phyloP scores from a whole-genome alignment of 2,329 filamentous ascomycete species.

The Byssothecium circinans region DNA sequence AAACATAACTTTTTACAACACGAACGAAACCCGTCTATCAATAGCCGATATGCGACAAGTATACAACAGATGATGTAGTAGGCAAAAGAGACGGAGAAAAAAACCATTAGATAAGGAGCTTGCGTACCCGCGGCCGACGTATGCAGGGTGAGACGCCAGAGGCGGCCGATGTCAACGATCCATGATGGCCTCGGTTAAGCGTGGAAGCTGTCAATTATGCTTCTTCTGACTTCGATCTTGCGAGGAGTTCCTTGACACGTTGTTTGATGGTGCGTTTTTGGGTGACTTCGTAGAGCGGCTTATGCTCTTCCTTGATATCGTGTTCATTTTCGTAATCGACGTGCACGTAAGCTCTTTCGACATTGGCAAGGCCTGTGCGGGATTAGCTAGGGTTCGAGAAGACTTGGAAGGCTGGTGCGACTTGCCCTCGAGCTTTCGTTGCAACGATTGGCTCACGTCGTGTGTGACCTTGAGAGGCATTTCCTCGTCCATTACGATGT shows the following conservation, averaged over 20 bases:
- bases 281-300: conserved; percentile 41
- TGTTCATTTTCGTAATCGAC: conserved; percentile 51
- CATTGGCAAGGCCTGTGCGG: conserved; percentile 37
- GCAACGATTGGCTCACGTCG: conserved; percentile 61
- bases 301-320: conserved; percentile 44
- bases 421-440: conserved; percentile 62
- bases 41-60: conserved; percentile 1
- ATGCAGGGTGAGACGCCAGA: not conserved
- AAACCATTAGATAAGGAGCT: not conserved
- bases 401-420: not conserved
- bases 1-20: conserved; percentile 7
- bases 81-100: not conserved
- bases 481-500: conserved; percentile 61
- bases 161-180: conserved; percentile 2
- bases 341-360: conserved; percentile 54
- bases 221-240: conserved; percentile 25
- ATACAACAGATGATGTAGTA: conserved; percentile 5
- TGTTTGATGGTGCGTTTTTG: conserved; percentile 37
- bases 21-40: not conserved
- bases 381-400: conserved; percentile 10
- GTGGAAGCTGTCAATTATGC: conserved; percentile 2
- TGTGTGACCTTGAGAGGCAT: conserved; percentile 60
- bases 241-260: conserved; percentile 31
- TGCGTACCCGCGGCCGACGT: conserved; percentile 1
- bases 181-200: not conserved